Conservation (phyloP, 768 basidiomycete genomes). For the Lactarius quietus region DNA sequence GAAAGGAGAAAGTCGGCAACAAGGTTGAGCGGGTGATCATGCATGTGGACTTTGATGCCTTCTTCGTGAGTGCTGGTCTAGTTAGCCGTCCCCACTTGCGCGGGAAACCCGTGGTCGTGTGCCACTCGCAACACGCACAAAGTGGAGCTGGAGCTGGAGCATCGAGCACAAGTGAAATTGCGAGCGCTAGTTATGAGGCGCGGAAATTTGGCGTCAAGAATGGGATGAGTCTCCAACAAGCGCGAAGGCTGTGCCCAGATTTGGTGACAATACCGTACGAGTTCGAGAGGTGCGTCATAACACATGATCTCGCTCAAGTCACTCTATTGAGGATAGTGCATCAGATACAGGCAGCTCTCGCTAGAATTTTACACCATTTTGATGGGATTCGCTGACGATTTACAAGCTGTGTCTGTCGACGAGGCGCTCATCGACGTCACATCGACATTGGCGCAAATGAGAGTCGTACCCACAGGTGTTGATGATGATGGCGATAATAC, state of each 20-base stretch:
- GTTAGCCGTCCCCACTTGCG: constrained; percentile 73
- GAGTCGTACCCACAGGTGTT: constrained; percentile 18
- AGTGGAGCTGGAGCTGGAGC: no score
- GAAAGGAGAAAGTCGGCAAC: constrained; percentile 51
- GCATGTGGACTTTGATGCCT: constrained; percentile 96
- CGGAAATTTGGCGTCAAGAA: constrained; percentile 83
- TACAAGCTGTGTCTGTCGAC: constrained; percentile 95
- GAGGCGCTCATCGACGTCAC: constrained; percentile 93
- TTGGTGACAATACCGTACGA: constrained; percentile 87
- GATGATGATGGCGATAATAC: constrained; percentile 33
- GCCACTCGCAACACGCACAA: constrained; percentile 81
- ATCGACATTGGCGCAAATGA: constrained; percentile 44
- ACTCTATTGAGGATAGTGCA: constrained; percentile 11
- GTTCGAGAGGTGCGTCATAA: constrained; percentile 65
- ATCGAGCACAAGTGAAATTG: constrained; percentile 90
- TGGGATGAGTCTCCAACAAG: constrained; percentile 92
- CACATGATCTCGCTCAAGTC: neutral
- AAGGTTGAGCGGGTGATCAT: constrained; percentile 65
- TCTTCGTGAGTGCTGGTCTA: constrained; percentile 93
- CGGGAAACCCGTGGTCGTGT: constrained; percentile 91
- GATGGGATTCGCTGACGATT: constrained; percentile 83
- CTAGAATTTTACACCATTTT: constrained; percentile 90
- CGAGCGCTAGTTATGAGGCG: constrained; percentile 93
- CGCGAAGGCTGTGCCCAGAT: constrained; percentile 67
- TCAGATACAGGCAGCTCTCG: constrained; percentile 80